Base-by-base conservation (phyloP, 2,329 filamentous ascomycete genomes). In the Nemania sp. region DNA sequence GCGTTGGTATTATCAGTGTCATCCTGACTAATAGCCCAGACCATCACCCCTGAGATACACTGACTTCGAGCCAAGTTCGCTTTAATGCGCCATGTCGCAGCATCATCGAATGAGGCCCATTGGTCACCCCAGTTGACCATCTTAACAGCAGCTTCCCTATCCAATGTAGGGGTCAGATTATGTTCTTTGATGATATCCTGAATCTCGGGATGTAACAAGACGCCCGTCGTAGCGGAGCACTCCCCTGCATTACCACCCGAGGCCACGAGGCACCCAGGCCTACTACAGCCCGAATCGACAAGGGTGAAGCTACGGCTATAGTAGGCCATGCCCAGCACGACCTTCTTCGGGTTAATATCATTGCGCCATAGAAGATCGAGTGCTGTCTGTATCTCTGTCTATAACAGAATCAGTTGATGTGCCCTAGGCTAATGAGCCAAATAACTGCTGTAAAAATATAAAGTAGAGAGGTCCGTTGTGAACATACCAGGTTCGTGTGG, bases 321-420 rank as follows among this genome's bases (percentile, higher is more conserved):
- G 22, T 45, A 57, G 6, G 24, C 54, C 2, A 57, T 11, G 4
- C 35, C 54, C 3, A 57, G 20, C 13, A 6, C 29, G 5, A 57
- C 11, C 24, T 57, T 57, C 5, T 22, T 24, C 6, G 35, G 13
- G 1, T 2, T 4, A 6, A 57, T n/a, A 29, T 45, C 8, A 18
- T 27, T 45, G 5, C 41, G 20, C 56, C 56, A 49, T 6, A 59
- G 15, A 7, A 49, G 27, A 49, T 59, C 43, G 15, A 59, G 26
- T 10, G 41, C 41, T 5, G 3, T 20, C 24, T 49, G 0, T 7
- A 59, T 59, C 27, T 59, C 43, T 4, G 56, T 59, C n/a, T n/a
- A n/a, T n/a, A n/a, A n/a, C n/a, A n/a, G n/a, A n/a, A n/a, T n/a
- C n/a, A n/a, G n/a, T n/a, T n/a, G n/a, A n/a, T n/a, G n/a, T n/a